A percentile compares a stretch with the other conserved stretches of the same genome.
Conservation (phyloP, 2,329 filamentous ascomycete genomes). For the Cytospora piceicola region DNA sequence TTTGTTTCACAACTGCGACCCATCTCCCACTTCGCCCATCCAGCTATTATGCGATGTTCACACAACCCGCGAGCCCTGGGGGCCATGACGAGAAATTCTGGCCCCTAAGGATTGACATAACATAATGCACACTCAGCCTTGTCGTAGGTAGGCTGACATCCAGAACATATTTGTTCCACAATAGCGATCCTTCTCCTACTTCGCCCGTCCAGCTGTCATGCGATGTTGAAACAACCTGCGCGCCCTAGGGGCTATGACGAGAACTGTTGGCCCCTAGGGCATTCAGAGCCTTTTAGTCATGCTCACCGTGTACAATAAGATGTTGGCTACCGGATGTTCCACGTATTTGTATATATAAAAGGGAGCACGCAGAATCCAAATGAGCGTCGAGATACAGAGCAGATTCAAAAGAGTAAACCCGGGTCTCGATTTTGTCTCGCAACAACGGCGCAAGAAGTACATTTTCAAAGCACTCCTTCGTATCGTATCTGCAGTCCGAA, state of each 20-base stretch:
- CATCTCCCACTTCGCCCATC: too few species aligned
- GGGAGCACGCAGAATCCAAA: neutral
- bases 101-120: too few species aligned
- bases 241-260: neutral
- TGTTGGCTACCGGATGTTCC: conserved; percentile 1
- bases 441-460: neutral
- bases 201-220: conserved; percentile 5
- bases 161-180: neutral
- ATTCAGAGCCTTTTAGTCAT: neutral
- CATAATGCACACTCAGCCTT: conserved; percentile 6
- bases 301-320: conserved; percentile 1
- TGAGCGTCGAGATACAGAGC: neutral
- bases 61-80: too few species aligned
- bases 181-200: neutral
- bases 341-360: neutral
- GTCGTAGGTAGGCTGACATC: conserved; percentile 1
- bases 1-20: too few species aligned
- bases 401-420: conserved; percentile 2
- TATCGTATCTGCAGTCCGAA: neutral
- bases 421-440: neutral
- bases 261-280: neutral
- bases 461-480: conserved; percentile 2
- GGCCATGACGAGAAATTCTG: too few species aligned
- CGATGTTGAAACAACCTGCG: neutral
- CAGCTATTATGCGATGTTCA: too few species aligned